Evolutionary conservation across 2,329 filamentous ascomycete genomes (phyloP), one percentile per base, ranked within the genome.

Genomic region (Colletotrichum sp.): DNA sequence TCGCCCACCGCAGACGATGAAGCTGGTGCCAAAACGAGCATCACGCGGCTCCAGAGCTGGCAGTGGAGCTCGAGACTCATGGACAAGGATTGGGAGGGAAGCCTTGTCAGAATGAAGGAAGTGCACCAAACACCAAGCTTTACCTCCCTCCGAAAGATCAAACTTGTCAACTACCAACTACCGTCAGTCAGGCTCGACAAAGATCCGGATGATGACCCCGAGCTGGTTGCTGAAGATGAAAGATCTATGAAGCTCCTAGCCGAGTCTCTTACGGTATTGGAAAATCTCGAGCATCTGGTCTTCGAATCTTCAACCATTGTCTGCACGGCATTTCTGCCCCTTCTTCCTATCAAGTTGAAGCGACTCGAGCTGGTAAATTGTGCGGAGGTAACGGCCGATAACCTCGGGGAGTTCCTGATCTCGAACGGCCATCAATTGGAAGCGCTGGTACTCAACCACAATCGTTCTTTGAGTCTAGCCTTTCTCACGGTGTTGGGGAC

Each of bases 291-390:
- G 71, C 90, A 93, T 71, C 86, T 98, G 13, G 88, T 92, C 2
- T 93, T 98, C 78, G 92, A 96, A 80, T 94, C 93, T 9, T 98
- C 94, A 59, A 93, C 92, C 4, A 88, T 95, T 39, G 89, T 95
- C 74, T 94, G 94, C 80, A 90, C 92, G 9, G 87, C 88, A 10
- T 88, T 98, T 21, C 86, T 98, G n/a, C 88, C 90, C 2, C 87
- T 91, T 6, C 85, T 98, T 8, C 95, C 96, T 1, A 88, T 86
- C 13, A 89, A 87, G 5, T 87, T 99, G 24, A 86, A 89, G 62
- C 90, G 91, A 62, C 88, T 99, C 5, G 94, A 94, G 78, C 87
- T 98, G 18, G 91, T 93, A 78, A 96, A 97, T 79, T 98, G 96
- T 81, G 93, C 93, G 85, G 92, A 94, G 77, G 85, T 98, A 12